Conservation (phyloP, 768 basidiomycete genomes). For the Xerocomus potaroensis region DNA sequence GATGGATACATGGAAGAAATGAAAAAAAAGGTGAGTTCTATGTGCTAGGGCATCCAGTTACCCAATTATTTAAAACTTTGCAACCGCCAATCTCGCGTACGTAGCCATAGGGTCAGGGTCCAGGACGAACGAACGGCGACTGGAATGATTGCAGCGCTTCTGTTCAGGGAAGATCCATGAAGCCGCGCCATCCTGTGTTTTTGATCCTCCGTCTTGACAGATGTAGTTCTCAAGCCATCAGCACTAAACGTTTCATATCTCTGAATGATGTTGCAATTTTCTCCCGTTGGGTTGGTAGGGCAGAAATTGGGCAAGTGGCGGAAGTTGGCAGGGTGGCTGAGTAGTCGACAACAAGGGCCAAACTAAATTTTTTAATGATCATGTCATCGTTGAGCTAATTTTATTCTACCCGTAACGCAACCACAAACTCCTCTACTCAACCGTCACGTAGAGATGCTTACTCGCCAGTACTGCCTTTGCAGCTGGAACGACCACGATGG, state of each 20-base stretch:
- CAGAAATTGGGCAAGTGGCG: too few relatives aligned
- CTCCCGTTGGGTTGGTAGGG: too few relatives aligned
- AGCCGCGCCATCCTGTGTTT: not conserved
- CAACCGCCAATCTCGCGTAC: slow-evolving; percentile 21
- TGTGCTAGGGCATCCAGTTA: not conserved
- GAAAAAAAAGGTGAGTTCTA: not conserved
- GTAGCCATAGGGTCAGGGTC: slow-evolving; percentile 8
- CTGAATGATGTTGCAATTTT: not conserved
- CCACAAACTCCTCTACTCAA: slow-evolving; percentile 31
- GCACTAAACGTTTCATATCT: not conserved
- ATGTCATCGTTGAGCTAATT: not conserved
- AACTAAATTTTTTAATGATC: too few relatives aligned
- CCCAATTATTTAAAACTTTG: slow-evolving; percentile 22
- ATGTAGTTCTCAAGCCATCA: not conserved
- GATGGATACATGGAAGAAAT: slow-evolving; percentile 17
- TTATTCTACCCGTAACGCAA: slow-evolving; percentile 1
- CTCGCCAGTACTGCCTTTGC: slow-evolving; percentile 63
- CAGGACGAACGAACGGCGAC: slow-evolving; percentile 2
- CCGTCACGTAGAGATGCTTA: slow-evolving; percentile 58
- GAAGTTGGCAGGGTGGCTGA: too few relatives aligned
- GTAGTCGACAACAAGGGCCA: too few relatives aligned
- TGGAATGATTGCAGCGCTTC: slow-evolving; percentile 2
- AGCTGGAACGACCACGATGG: slow-evolving; percentile 81
- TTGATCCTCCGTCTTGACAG: not conserved
- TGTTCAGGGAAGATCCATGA: slow-evolving; percentile 13